Percentiles rank a stretch among this genome's conserved stretches.
phyloP scores from a whole-genome alignment of 495 filamentous ascomycete genomes.

The Pyrenula aspistea region DNA sequence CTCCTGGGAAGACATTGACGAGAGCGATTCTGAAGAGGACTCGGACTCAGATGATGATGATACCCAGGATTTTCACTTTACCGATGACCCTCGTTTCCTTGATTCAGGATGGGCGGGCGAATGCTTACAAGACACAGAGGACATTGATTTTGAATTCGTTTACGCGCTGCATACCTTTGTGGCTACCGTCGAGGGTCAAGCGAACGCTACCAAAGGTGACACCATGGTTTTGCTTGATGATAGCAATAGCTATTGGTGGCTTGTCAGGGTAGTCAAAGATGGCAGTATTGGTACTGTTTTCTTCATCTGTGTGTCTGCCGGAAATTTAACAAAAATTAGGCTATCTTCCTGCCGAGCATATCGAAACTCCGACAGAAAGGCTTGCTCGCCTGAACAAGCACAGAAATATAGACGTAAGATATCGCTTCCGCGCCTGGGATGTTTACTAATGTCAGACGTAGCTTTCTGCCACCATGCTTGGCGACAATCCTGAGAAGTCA shows the following conservation, averaged over 20 bases:
- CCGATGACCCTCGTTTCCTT: conserved; percentile 42
- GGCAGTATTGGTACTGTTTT: conserved; percentile 74
- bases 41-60: conserved; percentile 35
- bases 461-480: conserved; percentile 89
- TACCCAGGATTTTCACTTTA: conserved; percentile 31
- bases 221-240: conserved; percentile 99
- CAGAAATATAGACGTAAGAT: conserved; percentile 85
- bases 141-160: conserved; percentile 99
- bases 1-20: conserved; percentile 12
- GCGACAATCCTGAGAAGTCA: conserved; percentile 77
- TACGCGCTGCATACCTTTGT: conserved; percentile 97
- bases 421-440: not conserved
- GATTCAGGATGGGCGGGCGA: conserved; percentile 62
- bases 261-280: conserved; percentile 93
- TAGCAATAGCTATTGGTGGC: conserved; percentile 99
- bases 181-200: conserved; percentile 94
- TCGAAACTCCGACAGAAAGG: conserved; percentile 94
- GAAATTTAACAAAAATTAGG: conserved; percentile 38
- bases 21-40: conserved; percentile 11
- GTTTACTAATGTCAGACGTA: conserved; percentile 21
- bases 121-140: conserved; percentile 78
- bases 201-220: conserved; percentile 95
- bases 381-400: conserved; percentile 94
- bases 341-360: conserved; percentile 94
- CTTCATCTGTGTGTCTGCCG: not conserved